These are phyloP conservation scores for Magnaporthiopsis rhizophila DNA, from an alignment of 2,329 filamentous ascomycete species.

Conservation along the genomic window DNA sequence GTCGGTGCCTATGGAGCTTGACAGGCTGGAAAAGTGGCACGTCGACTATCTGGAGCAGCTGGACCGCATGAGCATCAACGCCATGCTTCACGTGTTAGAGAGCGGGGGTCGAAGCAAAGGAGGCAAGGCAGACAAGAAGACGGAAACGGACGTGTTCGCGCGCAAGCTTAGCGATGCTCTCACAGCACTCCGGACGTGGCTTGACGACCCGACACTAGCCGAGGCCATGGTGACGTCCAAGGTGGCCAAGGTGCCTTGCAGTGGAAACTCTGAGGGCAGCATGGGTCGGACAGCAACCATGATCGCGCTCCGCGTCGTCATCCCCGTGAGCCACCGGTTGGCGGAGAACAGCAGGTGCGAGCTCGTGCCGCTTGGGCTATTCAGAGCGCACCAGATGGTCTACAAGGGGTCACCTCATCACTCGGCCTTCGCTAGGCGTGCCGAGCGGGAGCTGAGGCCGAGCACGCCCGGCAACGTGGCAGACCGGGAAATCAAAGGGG, in stretches of 20 bases:
- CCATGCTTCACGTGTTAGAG: conserved; percentile 30
- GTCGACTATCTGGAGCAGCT: conserved; percentile 44
- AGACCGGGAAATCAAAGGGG: not conserved
- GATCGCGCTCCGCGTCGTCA: conserved; percentile 38
- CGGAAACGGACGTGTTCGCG: conserved; percentile 34
- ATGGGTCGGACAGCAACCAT: conserved; percentile 19
- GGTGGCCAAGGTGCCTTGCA: conserved; percentile 34
- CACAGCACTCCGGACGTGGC: conserved; percentile 29
- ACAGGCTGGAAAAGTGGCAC: conserved; percentile 48
- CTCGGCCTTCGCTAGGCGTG: conserved; percentile 9
- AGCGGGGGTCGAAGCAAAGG: conserved; percentile 18
- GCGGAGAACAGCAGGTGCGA: conserved; percentile 33
- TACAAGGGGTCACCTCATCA: conserved; percentile 10
- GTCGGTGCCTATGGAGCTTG: conserved; percentile 45
- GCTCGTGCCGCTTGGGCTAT: conserved; percentile 43
- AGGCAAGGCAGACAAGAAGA: conserved; percentile 22
- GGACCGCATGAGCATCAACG: conserved; percentile 32
- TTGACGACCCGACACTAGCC: conserved; percentile 36
- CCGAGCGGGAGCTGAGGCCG: conserved; percentile 11
- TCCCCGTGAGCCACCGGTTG: conserved; percentile 35
- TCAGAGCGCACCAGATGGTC: conserved; percentile 28
- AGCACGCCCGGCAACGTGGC: conserved; percentile 1
- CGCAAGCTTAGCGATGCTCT: conserved; percentile 35
- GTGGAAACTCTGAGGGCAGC: conserved; percentile 15
- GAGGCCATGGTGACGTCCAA: conserved; percentile 36